Percentiles rank a stretch among this genome's conserved stretches.
phyloP scores from a whole-genome alignment of 371 early-diverging fungal species.

The Actinomortierella ambigua region DNA sequence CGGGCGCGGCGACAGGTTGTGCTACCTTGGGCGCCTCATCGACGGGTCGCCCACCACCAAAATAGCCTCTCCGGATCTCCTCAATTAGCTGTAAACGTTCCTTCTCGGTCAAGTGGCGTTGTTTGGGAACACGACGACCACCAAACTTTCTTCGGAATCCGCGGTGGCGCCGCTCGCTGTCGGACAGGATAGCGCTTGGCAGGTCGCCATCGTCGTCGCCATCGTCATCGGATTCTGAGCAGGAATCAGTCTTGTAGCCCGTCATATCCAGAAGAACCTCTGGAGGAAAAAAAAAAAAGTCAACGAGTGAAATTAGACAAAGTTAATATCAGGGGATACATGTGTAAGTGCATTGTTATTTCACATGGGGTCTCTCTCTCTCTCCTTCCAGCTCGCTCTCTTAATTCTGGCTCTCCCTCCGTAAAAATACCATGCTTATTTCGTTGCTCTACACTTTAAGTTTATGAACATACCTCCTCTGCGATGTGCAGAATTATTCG shows the following conservation, averaged over 20 bases:
- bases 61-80: slow-evolving; percentile 33
- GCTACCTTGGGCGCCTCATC: slow-evolving; percentile 16
- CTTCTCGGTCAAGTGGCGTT: slow-evolving; percentile 20
- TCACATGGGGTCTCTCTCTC: no score
- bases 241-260: slow-evolving; percentile 41
- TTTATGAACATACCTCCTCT: no score
- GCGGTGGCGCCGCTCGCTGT: slow-evolving; percentile 36
- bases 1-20: no score
- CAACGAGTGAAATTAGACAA: background rate
- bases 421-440: no score
- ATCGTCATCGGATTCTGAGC: slow-evolving; percentile 34
- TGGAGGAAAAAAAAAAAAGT: background rate
- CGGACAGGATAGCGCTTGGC: slow-evolving; percentile 39
- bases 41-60: slow-evolving; percentile 19
- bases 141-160: slow-evolving; percentile 25
- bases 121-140: slow-evolving; percentile 8
- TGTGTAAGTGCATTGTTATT: background rate
- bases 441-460: no score
- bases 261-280: slow-evolving; percentile 45
- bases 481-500: no score
- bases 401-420: no score
- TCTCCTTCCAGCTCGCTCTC: no score
- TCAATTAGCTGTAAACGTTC: slow-evolving; percentile 35
- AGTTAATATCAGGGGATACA: background rate
- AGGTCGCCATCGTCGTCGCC: slow-evolving; percentile 18